Percentiles rank a stretch among this genome's conserved stretches.
Evolutionary conservation across 2,329 filamentous ascomycete genomes (phyloP).

Genomic region (Colletotrichum gloeosporioides): DNA sequence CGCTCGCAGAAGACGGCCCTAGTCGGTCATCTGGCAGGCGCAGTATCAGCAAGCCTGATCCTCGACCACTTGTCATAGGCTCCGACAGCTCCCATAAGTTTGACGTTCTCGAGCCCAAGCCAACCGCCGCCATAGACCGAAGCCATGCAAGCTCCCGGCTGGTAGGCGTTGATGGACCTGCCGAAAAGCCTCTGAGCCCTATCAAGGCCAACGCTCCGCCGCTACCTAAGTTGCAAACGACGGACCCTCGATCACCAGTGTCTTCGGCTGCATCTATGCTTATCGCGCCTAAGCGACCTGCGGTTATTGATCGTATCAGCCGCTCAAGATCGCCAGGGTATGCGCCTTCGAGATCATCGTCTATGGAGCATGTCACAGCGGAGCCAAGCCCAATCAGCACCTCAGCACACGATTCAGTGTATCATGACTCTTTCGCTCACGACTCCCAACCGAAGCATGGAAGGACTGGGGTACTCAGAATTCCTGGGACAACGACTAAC

Average conservation of each 20-base stretch:
- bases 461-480: constrained; percentile 52
- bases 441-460: constrained; percentile 50
- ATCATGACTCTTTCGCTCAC: constrained; percentile 61
- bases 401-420: constrained; percentile 62
- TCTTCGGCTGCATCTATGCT: constrained; percentile 41
- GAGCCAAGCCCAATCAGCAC: constrained; percentile 64
- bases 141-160: constrained; percentile 28
- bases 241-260: constrained; percentile 33
- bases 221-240: constrained; percentile 38
- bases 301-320: constrained; percentile 62
- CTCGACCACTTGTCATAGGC: constrained; percentile 37
- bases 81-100: constrained; percentile 44
- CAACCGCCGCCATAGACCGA: constrained; percentile 33
- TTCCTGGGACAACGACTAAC: constrained; percentile 61
- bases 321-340: constrained; percentile 47
- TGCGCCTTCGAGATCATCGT: constrained; percentile 61
- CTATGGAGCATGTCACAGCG: constrained; percentile 60
- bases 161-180: constrained; percentile 48
- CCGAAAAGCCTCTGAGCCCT: constrained; percentile 50
- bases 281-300: constrained; percentile 49
- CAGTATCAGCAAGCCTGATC: constrained; percentile 49
- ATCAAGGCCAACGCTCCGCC: constrained; percentile 38
- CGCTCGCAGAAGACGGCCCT: constrained; percentile 49
- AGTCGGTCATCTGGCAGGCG: constrained; percentile 41
- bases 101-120: constrained; percentile 40